Conservation (phyloP, 2,329 filamentous ascomycete species). For the Ustilaginoidea virens region DNA sequence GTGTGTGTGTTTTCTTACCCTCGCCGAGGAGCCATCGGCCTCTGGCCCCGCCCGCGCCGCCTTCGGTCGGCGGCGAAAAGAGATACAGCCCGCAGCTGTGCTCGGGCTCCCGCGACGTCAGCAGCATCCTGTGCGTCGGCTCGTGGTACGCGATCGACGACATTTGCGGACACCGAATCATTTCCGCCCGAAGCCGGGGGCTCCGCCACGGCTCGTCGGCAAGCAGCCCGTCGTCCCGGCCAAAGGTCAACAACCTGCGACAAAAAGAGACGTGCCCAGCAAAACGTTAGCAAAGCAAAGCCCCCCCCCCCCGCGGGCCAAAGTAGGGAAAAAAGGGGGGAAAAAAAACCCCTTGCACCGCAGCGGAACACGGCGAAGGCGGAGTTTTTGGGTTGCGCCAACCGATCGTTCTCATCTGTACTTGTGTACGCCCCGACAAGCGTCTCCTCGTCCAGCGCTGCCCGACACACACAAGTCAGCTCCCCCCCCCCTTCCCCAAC, state of each 20-base stretch:
- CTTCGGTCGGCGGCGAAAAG: conserved; percentile 19
- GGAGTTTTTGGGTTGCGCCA: conserved; percentile 5
- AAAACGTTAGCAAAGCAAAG: too few species aligned
- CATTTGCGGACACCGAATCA: conserved; percentile 22
- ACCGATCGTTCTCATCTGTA: conserved; percentile 27
- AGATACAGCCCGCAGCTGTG: conserved; percentile 18
- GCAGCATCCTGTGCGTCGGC: conserved; percentile 23
- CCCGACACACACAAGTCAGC: conserved; percentile 1
- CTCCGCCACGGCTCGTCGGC: conserved; percentile 1
- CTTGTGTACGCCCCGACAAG: conserved; percentile 26
- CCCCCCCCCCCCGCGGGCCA: too few species aligned
- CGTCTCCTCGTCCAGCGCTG: conserved; percentile 19
- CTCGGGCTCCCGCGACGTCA: conserved; percentile 23
- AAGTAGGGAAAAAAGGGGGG: too few species aligned
- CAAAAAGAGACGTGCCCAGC: background rate
- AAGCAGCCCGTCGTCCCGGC: conserved; percentile 1
- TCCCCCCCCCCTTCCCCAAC: background rate
- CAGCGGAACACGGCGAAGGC: background rate
- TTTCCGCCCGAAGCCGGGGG: conserved; percentile 15
- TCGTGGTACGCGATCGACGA: conserved; percentile 33
- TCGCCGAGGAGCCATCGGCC: conserved; percentile 25
- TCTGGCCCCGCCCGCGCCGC: conserved; percentile 13
- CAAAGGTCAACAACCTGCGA: conserved; percentile 2
- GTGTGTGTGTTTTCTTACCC: conserved; percentile 10
- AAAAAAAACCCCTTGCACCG: background rate